Evolutionary conservation across 2,329 filamentous ascomycete species (phyloP), one percentile per base, ranked within the genome.

Genomic region (Sarocladium kiliense): DNA sequence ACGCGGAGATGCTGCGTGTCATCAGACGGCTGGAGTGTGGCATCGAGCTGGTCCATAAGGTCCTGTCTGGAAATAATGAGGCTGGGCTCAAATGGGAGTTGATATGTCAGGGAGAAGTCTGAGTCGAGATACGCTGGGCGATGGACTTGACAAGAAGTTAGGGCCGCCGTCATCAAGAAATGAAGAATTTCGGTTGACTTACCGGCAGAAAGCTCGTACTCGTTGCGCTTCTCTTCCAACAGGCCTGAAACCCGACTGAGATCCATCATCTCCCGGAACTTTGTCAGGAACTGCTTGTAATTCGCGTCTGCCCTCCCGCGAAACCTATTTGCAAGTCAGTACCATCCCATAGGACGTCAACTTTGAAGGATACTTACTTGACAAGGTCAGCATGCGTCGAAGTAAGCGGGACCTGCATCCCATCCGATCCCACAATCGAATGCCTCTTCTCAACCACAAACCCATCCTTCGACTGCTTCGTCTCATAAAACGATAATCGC

Each of bases 401-500:
- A 21, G 53, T 58, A 12, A 64, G 34, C 3, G 57, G 62, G 36
- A 62, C 59, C 45, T 62, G 63, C 16, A 44, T 37, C n/a, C 63
- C 63, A 47, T 65, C 63, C 2, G 63, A 64, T 23, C 62, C 58
- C 3, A 59, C 51, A 44, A 64, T 63, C 10, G 63, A 62, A 57
- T 61, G 57, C 39, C 59, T 56, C 57, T 60, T 58, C 42, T 64
- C 62, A 19, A 63, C 63, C n/a, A 64, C 55, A 37, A 62, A 65
- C 19, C 59, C 61, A 37, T 63, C 56, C 1, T 53, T 51, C 11
- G 61, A 60, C 50, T 63, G 58, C 44, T 58, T 57, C 9, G 64
- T 66, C 55, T 67, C 64, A 32, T 63, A 61, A n/a, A 64, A 65
- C 1, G 64, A 67, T 1, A 64, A 54, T 4, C 58, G 57, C 30